Evolutionary conservation across 2,329 filamentous ascomycete genomes (phyloP).

Genomic region (Chaetoscypha palmicola): DNA sequence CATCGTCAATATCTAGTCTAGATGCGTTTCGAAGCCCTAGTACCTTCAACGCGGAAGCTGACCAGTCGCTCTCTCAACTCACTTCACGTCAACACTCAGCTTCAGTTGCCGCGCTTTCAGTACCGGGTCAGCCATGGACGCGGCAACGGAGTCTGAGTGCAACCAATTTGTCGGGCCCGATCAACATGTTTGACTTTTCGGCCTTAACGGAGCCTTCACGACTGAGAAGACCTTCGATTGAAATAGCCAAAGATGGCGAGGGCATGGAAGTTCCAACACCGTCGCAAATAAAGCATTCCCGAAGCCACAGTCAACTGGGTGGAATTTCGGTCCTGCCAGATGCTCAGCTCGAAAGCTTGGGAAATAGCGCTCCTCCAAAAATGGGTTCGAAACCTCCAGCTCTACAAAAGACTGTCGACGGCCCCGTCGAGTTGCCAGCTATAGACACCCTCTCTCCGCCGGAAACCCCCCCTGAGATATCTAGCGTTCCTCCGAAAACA

Average conservation of each 20-base stretch:
- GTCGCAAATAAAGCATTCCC: background rate
- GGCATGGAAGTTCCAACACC: background rate
- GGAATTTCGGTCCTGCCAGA: no score
- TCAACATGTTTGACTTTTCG: slow-evolving; percentile 1
- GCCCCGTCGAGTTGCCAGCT: no score
- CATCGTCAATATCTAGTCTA: no score
- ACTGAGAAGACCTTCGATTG: background rate
- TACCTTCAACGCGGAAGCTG: no score
- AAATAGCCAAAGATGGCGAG: background rate
- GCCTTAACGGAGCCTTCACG: background rate
- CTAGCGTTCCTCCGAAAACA: background rate
- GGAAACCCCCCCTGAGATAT: background rate
- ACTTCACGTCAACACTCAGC: background rate
- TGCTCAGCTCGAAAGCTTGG: no score
- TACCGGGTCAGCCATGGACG: background rate
- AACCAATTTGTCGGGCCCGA: slow-evolving; percentile 2
- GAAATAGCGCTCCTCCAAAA: no score
- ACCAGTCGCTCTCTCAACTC: background rate
- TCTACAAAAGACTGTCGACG: no score
- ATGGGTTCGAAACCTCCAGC: no score
- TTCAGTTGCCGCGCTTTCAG: background rate
- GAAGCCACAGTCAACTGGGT: no score
- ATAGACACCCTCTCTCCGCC: no score
- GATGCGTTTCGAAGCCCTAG: no score
- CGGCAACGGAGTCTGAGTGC: background rate